Evolutionary conservation across 495 filamentous ascomycete genomes (phyloP), one percentile per base, ranked within the genome.

Genomic region (Daldinia decipiens): DNA sequence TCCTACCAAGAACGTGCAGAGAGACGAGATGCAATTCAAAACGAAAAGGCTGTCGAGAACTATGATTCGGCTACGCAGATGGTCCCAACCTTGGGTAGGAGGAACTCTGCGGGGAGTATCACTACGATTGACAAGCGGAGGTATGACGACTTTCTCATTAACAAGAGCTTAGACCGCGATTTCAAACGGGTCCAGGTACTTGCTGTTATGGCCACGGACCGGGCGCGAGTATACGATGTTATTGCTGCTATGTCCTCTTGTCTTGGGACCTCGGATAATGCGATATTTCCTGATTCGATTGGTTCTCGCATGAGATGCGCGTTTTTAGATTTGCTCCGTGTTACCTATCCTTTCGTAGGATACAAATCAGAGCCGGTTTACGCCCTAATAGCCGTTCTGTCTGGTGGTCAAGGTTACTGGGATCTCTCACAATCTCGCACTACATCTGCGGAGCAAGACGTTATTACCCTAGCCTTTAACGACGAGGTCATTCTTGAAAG

Each of bases 291-390:
- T 32, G 77, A 79, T 4, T 75, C 77, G 6, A 63, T 86, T 12
- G 84, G 82, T 4, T 78, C 84, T 39, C 78, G 83, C 66, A 84
- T 89, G 71, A 89, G 92, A 3, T 62, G 82, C 17, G 76, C 81
- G 4, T 85, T 96, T 47, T 79, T 94, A 12, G 88, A 91, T 53
- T 79, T 94, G 17, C 79, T 96, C 36, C 83, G 86, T 60, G 80
- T 83, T 31, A 87, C 85, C 17, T 79, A 85, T 56, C 75, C 81
- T 12, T 83, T 85, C 43, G 76, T 92, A 43, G 87, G 87, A 1
- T 96, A 95, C 73, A 86, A 86, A 26, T 82, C 87, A 2, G 89
- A 91, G 50, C 82, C 92, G 17, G 76, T 95, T 12, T 81, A 82
- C 31, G 83, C 90, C 21, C 81, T 89, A 0, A 69, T 93, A 11